Evolutionary conservation across 805 yeast genomes (phyloP).

Genomic region (Lachancea waltii): DNA sequence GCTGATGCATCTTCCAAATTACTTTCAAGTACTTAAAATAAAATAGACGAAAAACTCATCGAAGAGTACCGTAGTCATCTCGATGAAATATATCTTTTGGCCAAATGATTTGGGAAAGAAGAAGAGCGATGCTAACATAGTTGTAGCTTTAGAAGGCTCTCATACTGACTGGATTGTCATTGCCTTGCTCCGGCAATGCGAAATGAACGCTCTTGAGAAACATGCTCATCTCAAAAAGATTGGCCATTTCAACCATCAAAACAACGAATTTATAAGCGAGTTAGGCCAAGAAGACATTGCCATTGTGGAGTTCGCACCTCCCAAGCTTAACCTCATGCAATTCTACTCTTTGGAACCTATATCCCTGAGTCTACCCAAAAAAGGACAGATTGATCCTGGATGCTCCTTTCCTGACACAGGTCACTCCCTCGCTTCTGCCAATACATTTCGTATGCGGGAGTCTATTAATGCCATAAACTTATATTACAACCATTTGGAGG

Average conservation of each 20-base stretch:
- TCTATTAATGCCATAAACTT: constrained; percentile 21
- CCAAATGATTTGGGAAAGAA: constrained; percentile 3
- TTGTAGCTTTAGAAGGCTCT: constrained; percentile 1
- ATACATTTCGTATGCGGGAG: constrained; percentile 1
- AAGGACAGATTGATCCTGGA: constrained; percentile 11
- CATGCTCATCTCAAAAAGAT: background rate
- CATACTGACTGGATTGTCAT: constrained; percentile 6
- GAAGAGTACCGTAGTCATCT: too few relatives aligned
- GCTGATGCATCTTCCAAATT: too few relatives aligned
- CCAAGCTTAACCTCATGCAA: constrained; percentile 63
- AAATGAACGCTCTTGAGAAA: background rate
- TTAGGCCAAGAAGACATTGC: constrained; percentile 9
- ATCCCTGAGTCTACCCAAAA: constrained; percentile 44
- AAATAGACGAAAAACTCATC: background rate
- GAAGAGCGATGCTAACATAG: background rate
- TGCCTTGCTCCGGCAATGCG: constrained; percentile 1
- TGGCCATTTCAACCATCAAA: constrained; percentile 1
- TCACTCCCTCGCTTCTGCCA: background rate
- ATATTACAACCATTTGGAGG: constrained; percentile 12
- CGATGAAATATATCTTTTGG: constrained; percentile 8
- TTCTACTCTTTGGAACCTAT: constrained; percentile 74
- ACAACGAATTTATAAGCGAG: constrained; percentile 8
- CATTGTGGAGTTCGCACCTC: constrained; percentile 61
- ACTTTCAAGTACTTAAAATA: too few relatives aligned
- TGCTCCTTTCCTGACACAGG: constrained; percentile 13